Evolutionary conservation across 495 filamentous ascomycete genomes (phyloP).

Genomic region (Letharia lupina): DNA sequence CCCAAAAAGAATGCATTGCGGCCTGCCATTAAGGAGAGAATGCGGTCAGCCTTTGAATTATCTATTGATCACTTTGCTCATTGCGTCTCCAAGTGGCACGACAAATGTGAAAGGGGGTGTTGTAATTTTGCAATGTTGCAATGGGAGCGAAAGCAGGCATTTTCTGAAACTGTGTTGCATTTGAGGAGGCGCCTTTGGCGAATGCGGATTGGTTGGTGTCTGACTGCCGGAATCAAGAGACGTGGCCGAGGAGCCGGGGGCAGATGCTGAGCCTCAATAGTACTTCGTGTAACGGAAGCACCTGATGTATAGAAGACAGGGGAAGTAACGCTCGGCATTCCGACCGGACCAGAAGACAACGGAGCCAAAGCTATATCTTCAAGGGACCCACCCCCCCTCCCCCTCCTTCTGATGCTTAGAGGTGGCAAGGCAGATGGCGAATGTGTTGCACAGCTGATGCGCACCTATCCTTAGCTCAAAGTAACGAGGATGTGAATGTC

Average conservation of each 20-base stretch:
- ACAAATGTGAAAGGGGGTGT: neutral
- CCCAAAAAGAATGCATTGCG: neutral
- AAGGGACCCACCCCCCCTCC: neutral
- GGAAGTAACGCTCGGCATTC: neutral
- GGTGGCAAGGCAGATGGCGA: neutral
- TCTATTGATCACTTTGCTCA: neutral
- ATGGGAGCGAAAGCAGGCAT: neutral
- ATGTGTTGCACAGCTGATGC: neutral
- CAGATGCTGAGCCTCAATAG: neutral
- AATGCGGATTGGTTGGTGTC: neutral
- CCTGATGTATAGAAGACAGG: neutral
- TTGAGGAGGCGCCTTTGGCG: neutral
- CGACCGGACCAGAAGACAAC: neutral
- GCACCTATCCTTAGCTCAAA: neutral
- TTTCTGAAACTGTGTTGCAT: neutral
- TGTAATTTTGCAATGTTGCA: neutral
- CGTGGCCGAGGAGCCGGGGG: neutral
- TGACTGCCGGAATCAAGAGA: neutral
- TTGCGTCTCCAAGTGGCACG: neutral
- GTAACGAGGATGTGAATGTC: neutral
- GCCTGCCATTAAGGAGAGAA: neutral
- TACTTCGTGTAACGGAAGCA: neutral
- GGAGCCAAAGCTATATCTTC: neutral
- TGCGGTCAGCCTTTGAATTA: neutral
- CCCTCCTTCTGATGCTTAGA: neutral